These are phyloP conservation scores for Calocera cornea DNA, from an alignment of 768 basidiomycete species.

Conservation along the genomic window DNA sequence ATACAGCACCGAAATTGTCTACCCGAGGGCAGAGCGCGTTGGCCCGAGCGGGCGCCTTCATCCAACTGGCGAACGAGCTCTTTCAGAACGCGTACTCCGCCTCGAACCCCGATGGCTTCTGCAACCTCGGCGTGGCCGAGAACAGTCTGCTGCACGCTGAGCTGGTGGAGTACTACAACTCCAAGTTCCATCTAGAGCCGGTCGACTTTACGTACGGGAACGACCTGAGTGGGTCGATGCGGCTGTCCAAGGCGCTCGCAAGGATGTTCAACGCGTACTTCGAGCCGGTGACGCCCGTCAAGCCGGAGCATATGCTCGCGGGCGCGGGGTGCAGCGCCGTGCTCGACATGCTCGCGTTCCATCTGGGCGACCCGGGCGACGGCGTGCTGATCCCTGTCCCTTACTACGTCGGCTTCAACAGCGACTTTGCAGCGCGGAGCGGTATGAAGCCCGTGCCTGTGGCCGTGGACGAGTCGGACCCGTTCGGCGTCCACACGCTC, in stretches of 20 bases:
- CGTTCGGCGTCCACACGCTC: neutral
- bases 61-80: neutral
- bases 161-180: neutral
- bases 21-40: neutral
- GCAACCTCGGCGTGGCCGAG: neutral
- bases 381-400: neutral
- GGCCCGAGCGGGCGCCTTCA: neutral
- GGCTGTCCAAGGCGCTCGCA: neutral
- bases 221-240: conserved; percentile 2
- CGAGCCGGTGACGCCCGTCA: neutral
- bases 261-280: neutral
- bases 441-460: neutral
- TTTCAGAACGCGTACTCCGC: neutral
- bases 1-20: neutral
- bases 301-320: neutral
- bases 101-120: neutral
- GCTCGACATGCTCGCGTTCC: neutral
- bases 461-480: neutral
- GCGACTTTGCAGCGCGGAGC: neutral
- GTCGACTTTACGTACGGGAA: neutral
- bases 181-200: neutral
- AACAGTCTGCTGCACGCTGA: neutral
- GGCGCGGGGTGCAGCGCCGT: conserved; percentile 1
- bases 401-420: neutral
- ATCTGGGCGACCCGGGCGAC: neutral